phyloP scores from a whole-genome alignment of 257 asterid species.

The Knoxia roxburghii region DNA sequence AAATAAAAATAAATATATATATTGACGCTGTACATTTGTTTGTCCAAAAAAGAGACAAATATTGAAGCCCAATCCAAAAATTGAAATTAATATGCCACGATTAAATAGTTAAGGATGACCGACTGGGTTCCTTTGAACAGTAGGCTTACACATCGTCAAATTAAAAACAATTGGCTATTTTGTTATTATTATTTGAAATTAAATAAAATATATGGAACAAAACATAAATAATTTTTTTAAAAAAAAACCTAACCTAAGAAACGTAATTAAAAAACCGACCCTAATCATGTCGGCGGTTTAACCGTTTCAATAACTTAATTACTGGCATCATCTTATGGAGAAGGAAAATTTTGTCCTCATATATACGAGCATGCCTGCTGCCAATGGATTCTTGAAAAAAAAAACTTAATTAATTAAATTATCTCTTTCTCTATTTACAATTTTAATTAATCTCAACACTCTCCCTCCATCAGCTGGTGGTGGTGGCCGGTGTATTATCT shows the following conservation, averaged over 20 bases:
- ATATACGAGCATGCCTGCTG: constrained; percentile 3
- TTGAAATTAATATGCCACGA: no score
- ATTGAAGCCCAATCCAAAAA: no score
- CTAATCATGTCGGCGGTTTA: constrained; percentile 16
- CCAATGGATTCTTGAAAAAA: no score
- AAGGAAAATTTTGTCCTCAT: constrained; percentile 16
- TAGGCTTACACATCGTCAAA: constrained; percentile 6
- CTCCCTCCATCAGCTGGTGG: constrained; percentile 9
- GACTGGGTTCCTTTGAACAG: constrained; percentile 8
- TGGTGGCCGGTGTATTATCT: background rate
- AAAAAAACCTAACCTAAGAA: background rate
- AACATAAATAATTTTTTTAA: constrained; percentile 12
- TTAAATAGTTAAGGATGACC: no score
- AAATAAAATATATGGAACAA: background rate
- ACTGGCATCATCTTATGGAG: constrained; percentile 6
- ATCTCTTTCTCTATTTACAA: constrained; percentile 31
- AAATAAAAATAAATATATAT: no score
- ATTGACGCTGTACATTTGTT: no score
- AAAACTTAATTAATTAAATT: background rate
- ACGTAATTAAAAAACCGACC: background rate
- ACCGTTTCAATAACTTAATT: constrained; percentile 15
- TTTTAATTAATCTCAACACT: constrained; percentile 12
- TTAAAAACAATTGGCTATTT: no score
- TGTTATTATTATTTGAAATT: no score
- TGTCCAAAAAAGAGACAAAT: no score